phyloP scores from a whole-genome alignment of 768 basidiomycete genomes.

The Pulveroboletus sp. region DNA sequence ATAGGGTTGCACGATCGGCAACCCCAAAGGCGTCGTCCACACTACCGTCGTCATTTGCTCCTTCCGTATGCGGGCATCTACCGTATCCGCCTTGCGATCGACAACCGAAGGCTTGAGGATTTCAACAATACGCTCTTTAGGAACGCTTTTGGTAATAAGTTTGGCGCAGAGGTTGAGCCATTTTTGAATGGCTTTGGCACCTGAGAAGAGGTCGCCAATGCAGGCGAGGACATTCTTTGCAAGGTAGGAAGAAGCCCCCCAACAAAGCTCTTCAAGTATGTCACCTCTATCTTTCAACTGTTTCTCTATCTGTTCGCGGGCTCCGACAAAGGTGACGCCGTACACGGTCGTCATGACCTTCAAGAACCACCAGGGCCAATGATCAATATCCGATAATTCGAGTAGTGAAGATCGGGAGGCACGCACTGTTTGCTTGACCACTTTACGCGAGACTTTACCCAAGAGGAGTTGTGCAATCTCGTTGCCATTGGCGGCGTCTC shows the following conservation, averaged over 20 bases:
- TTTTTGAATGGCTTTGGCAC: constrained; percentile 84
- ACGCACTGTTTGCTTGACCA: constrained; percentile 93
- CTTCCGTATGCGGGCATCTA: constrained; percentile 50
- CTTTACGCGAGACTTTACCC: constrained; percentile 84
- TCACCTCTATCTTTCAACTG: constrained; percentile 77
- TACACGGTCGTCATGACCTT: constrained; percentile 99
- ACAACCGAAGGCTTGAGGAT: constrained; percentile 25
- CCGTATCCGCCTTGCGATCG: constrained; percentile 14
- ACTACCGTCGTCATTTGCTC: constrained; percentile 95
- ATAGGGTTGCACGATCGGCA: constrained; percentile 96
- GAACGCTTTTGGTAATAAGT: constrained; percentile 83
- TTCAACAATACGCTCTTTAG: constrained; percentile 57
- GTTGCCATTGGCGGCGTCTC: constrained; percentile 50
- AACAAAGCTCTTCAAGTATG: constrained; percentile 68
- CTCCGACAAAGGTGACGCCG: constrained; percentile 94
- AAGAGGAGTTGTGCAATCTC: constrained; percentile 54
- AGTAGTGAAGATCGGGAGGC: neutral
- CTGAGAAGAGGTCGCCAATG: constrained; percentile 91
- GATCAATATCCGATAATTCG: neutral
- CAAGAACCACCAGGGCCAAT: neutral
- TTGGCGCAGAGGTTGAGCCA: constrained; percentile 86
- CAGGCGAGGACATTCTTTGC: constrained; percentile 72
- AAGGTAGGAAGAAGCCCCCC: constrained; percentile 70
- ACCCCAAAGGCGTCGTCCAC: constrained; percentile 94
- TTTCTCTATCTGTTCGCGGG: constrained; percentile 88